Percentiles rank a stretch among this genome's conserved stretches.
Evolutionary conservation across 257 asterid genomes (phyloP).

Genomic region (Cynanchum wilfordii): DNA sequence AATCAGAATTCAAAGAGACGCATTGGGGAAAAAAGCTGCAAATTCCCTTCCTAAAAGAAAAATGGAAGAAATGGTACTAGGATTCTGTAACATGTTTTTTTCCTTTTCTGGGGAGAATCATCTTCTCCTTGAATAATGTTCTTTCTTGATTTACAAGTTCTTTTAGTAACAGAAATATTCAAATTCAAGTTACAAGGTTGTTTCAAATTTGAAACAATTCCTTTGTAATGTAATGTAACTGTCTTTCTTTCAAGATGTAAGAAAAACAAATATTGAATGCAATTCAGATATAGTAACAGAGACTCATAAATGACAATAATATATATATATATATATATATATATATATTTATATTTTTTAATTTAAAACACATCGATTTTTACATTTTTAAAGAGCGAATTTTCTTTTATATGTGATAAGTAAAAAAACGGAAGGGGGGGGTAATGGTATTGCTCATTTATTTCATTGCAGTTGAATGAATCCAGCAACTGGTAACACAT

Average conservation of each 20-base stretch:
- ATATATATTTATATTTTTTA: too few species aligned
- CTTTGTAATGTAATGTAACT: neutral
- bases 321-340: too few species aligned
- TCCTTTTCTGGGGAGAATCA: neutral
- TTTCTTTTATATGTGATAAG: too few species aligned
- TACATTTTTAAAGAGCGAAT: too few species aligned
- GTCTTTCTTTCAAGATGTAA: neutral
- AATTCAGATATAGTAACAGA: neutral
- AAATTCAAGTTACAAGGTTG: neutral
- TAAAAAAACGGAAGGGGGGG: too few species aligned
- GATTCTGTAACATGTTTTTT: too few species aligned
- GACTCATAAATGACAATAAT: neutral
- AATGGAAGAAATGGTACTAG: too few species aligned
- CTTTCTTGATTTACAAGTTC: neutral
- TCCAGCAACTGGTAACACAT: neutral
- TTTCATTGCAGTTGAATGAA: too few species aligned
- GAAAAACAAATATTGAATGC: neutral
- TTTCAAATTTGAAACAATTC: neutral
- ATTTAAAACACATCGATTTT: too few species aligned
- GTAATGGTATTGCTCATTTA: too few species aligned
- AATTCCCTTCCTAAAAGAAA: neutral
- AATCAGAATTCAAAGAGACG: neutral
- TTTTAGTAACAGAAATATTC: neutral
- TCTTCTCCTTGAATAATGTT: neutral
- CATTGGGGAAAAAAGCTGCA: constrained; percentile 12